These are phyloP conservation scores for Pyrenula aspistea DNA, from an alignment of 495 filamentous ascomycete genomes.

Conservation along the genomic window DNA sequence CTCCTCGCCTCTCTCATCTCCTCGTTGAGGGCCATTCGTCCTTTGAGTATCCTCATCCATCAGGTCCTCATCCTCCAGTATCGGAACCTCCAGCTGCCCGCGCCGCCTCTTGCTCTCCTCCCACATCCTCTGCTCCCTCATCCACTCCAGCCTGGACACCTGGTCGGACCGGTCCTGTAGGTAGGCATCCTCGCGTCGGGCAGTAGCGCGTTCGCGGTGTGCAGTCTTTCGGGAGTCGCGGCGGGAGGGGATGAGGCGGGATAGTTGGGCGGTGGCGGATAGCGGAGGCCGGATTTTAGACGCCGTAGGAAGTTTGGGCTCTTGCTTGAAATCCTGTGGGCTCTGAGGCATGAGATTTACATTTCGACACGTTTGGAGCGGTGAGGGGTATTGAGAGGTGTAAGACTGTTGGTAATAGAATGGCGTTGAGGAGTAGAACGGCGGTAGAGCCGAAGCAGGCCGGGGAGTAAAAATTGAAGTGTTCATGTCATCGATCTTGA, in stretches of 20 bases:
- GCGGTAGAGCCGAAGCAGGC: neutral
- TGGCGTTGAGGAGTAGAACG: conserved; percentile 8
- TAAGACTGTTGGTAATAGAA: neutral
- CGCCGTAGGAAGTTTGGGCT: conserved; percentile 16
- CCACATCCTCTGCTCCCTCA: conserved; percentile 36
- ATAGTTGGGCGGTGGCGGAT: conserved; percentile 11
- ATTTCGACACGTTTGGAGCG: conserved; percentile 3
- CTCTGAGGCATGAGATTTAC: conserved; percentile 4
- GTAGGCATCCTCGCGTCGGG: conserved; percentile 54
- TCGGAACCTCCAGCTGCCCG: conserved; percentile 10
- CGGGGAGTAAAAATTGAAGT: neutral
- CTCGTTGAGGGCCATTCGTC: conserved; percentile 6
- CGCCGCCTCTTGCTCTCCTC: conserved; percentile 28
- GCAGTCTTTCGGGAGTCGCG: conserved; percentile 21
- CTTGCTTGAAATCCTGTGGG: conserved; percentile 1
- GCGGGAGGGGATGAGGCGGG: conserved; percentile 8
- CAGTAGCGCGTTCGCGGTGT: conserved; percentile 19
- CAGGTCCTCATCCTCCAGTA: conserved; percentile 22
- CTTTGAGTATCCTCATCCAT: conserved; percentile 22
- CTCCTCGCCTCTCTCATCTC: conserved; percentile 7
- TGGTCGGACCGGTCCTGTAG: conserved; percentile 66
- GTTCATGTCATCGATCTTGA: neutral
- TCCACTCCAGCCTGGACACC: conserved; percentile 38
- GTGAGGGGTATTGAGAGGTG: conserved; percentile 5
- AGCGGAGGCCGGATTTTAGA: neutral